phyloP scores from a whole-genome alignment of 306 rosid species.

The Vigna radiata region DNA sequence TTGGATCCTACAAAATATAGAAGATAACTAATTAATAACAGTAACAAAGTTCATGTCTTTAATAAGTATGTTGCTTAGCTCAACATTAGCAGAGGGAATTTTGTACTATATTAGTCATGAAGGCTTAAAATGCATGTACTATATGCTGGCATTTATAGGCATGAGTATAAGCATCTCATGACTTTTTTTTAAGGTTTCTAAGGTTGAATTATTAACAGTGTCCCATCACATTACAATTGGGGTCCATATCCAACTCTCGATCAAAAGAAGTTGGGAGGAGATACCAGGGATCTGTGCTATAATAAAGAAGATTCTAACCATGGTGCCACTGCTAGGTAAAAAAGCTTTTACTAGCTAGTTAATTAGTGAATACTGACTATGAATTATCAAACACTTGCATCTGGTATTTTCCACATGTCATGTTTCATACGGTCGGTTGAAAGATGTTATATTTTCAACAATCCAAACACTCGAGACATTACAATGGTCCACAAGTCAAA shows the following conservation, averaged over 20 bases:
- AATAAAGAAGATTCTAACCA: conserved; percentile 40
- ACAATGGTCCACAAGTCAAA: conserved; percentile 44
- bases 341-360: conserved; percentile 28
- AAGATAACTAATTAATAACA: not conserved
- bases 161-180: conserved; percentile 17
- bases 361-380: conserved; percentile 22
- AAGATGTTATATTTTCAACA: conserved; percentile 21
- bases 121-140: conserved; percentile 1
- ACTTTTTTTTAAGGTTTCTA: conserved; percentile 20
- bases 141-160: conserved; percentile 4
- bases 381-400: not conserved
- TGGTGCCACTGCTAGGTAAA: conserved; percentile 9
- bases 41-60: conserved; percentile 20
- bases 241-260: conserved; percentile 43
- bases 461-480: conserved; percentile 37
- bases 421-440: not conserved
- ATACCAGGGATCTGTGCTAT: conserved; percentile 48
- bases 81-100: not conserved
- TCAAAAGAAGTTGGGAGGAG: conserved; percentile 49
- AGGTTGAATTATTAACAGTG: conserved; percentile 11
- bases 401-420: conserved; percentile 38
- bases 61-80: not conserved
- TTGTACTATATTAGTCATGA: conserved; percentile 12
- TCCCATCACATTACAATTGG: conserved; percentile 18
- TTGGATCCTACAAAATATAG: conserved; percentile 70